A percentile compares a stretch with the other conserved stretches of the same genome.
These are phyloP conservation scores for Hygrocybe coccinea DNA, from an alignment of 768 basidiomycete species.

Conservation along the genomic window DNA sequence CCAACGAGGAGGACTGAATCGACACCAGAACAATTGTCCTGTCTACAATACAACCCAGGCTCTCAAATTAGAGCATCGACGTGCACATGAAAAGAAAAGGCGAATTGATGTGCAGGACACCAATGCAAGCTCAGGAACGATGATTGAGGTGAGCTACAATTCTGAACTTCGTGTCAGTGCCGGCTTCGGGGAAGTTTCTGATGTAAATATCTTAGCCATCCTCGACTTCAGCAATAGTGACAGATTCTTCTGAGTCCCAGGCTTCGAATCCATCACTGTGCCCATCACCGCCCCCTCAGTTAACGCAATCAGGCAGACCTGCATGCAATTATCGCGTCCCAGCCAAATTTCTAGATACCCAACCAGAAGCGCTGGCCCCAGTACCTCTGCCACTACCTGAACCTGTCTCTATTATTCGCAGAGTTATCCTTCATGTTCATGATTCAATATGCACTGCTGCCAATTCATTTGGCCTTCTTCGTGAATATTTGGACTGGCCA, in stretches of 20 bases:
- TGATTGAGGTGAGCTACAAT: too few species aligned
- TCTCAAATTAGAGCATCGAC: background rate
- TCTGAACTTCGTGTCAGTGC: too few species aligned
- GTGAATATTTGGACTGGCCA: conserved; percentile 14
- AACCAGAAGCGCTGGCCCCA: conserved; percentile 12
- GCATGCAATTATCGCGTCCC: conserved; percentile 5
- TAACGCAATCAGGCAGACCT: background rate
- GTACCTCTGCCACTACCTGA: background rate
- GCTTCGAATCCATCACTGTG: too few species aligned
- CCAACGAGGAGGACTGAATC: too few species aligned
- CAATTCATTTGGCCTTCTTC: conserved; percentile 15
- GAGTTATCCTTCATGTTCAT: conserved; percentile 12
- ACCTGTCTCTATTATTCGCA: background rate
- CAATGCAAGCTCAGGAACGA: too few species aligned
- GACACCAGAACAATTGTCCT: too few species aligned
- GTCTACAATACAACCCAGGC: background rate
- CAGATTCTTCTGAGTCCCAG: background rate
- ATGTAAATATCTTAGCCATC: too few species aligned
- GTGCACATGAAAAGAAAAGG: background rate
- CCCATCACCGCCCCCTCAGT: background rate
- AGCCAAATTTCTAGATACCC: conserved; percentile 12
- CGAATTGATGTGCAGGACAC: too few species aligned
- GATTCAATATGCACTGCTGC: conserved; percentile 13
- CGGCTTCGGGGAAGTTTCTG: too few species aligned
- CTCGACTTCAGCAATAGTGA: too few species aligned